These are phyloP conservation scores for Pythium diclinum DNA, from an alignment of 352 stramenopile genomes.

Conservation along the genomic window DNA sequence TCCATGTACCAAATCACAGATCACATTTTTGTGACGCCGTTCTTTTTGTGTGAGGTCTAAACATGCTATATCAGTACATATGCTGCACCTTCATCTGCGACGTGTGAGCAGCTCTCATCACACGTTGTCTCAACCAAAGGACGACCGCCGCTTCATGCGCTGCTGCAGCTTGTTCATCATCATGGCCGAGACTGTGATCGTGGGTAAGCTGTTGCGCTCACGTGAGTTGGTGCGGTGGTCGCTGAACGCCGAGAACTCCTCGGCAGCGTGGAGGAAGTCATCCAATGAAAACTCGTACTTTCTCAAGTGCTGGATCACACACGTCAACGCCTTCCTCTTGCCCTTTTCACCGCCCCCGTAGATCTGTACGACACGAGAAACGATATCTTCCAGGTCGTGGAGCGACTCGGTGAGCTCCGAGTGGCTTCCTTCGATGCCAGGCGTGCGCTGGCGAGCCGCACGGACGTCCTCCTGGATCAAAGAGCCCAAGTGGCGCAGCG, in stretches of 20 bases:
- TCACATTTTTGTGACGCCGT: neutral
- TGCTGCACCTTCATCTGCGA: neutral
- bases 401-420: conserved; percentile 53
- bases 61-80: neutral
- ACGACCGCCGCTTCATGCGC: conserved; percentile 52
- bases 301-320: conserved; percentile 73
- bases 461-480: conserved; percentile 42
- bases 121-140: conserved; percentile 31
- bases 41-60: neutral
- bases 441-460: conserved; percentile 29
- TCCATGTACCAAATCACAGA: neutral
- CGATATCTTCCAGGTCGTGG: conserved; percentile 49
- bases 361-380: conserved; percentile 53
- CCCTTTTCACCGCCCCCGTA: conserved; percentile 68
- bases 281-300: conserved; percentile 84
- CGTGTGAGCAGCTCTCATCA: neutral
- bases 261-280: conserved; percentile 59
- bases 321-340: conserved; percentile 66
- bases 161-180: conserved; percentile 58
- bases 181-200: conserved; percentile 24
- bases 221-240: conserved; percentile 1
- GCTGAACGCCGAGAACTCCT: conserved; percentile 40
- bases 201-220: conserved; percentile 15
- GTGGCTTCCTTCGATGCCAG: conserved; percentile 6
- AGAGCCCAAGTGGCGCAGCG: conserved; percentile 30